These are phyloP conservation scores for Veloboletus limbatus DNA, from an alignment of 1,284 basidiomycete species.

Conservation along the genomic window DNA sequence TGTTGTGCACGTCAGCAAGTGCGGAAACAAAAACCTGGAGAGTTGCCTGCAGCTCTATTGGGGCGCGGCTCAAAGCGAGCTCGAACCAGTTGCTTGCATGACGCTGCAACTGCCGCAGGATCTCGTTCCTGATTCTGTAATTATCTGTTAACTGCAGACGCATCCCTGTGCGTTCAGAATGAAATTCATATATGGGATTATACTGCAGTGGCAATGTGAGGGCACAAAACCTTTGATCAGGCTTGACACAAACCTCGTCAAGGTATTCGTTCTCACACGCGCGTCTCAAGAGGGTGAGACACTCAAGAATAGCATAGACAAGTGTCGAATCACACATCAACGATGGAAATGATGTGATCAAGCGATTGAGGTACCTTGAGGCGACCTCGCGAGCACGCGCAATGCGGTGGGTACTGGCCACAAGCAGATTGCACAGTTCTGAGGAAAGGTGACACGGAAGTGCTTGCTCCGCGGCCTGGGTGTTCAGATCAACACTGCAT, in stretches of 20 bases:
- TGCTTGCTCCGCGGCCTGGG: slow-evolving; percentile 75
- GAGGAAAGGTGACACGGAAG: slow-evolving; percentile 70
- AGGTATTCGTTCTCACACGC: slow-evolving; percentile 90
- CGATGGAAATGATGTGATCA: slow-evolving; percentile 93
- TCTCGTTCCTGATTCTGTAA: slow-evolving; percentile 83
- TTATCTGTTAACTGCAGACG: slow-evolving; percentile 84
- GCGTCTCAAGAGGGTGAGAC: slow-evolving; percentile 84
- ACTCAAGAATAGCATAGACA: slow-evolving; percentile 88
- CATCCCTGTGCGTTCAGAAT: slow-evolving; percentile 75
- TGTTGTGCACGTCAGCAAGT: not conserved
- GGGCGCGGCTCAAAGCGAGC: slow-evolving; percentile 81
- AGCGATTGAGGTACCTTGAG: slow-evolving; percentile 76
- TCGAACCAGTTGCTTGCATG: slow-evolving; percentile 84
- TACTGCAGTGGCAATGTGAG: slow-evolving; percentile 51
- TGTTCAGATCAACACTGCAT: slow-evolving; percentile 67
- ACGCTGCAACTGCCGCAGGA: slow-evolving; percentile 71
- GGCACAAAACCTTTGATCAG: not conserved
- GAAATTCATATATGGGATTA: slow-evolving; percentile 83
- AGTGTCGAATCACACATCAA: slow-evolving; percentile 89
- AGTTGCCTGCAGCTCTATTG: slow-evolving; percentile 89
- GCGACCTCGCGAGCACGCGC: slow-evolving; percentile 81
- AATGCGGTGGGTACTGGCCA: slow-evolving; percentile 82
- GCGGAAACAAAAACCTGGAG: slow-evolving; percentile 62
- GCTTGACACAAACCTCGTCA: slow-evolving; percentile 71
- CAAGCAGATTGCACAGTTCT: slow-evolving; percentile 77